Evolutionary conservation across 306 rosid species (phyloP), one percentile per base, ranked within the genome.

Genomic region (Alnus glutinosa): DNA sequence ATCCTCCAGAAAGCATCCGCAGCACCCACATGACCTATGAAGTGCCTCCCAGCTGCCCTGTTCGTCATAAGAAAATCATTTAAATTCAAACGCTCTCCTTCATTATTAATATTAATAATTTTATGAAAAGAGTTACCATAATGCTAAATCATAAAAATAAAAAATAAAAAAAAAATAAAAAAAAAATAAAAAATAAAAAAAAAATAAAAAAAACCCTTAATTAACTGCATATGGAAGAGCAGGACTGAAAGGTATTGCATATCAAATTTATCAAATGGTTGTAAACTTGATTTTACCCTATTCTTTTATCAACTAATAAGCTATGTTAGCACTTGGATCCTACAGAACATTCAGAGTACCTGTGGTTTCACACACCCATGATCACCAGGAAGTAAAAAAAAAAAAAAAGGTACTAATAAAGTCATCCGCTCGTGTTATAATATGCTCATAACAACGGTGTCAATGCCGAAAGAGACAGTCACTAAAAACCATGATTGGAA

Each of bases 31-130:
- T 67, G 98, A 85, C 86, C 93, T 88, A 75, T 90, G 55, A 75
- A 90, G 83, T 62, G 92, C 87, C 86, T 90, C 97, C 1, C 91
- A 90, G 46, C 75, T 92, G 12, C 98, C 98, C 98, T 96, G 95
- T 68, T 89, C 79, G 11, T 74, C 70, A 82, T 68, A 76, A 13
- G 12, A 62, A 13, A 23, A 15, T 39, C 16, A 32, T 14, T 16
- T 16, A 67, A 4, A 30, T 12, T 67, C 49, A 67, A 39, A 39
- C 16, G 7, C 28, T 39, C 39, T 32, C 18, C 49, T 39, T 67
- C 15, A 1, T 37, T 8, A 18, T 37, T 15, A 39, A 16, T 68
- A 42, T 39, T 68, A 44, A 16, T 9, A 18, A 16, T 9, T 0
- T n/a, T 42, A 18, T 18, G 5, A 18, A 16, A 5, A n/a, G 44